Evolutionary conservation across 345 rosid genomes (phyloP), one percentile per base, ranked within the genome.

Genomic region (Eucalyptus paniculata): DNA sequence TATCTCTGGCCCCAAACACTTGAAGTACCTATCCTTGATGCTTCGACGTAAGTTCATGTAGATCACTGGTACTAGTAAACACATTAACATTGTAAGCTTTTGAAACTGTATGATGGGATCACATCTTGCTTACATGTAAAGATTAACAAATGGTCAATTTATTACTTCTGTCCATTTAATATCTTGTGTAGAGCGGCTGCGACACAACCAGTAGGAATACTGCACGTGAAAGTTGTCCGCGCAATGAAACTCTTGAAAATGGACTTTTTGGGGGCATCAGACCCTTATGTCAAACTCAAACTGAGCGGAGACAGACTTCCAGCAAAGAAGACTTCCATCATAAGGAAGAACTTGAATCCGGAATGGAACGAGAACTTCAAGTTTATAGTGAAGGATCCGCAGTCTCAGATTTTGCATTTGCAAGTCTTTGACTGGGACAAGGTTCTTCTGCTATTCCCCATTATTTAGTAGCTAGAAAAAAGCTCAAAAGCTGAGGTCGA

Each of bases 311-410:
- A 95, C 83, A 93, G 88, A 88, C 91, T 94, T 86, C 91, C 95
- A 9, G 87, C 91, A 15, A 95, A 93, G 91, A 94, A 89, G 90
- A 94, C 94, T 47, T 82, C 92, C 44, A 45, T 94, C 58, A 93
- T 92, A 88, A 89, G 89, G 89, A 95, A 89, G 86, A 94, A 91
- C 90, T 90, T 95, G 88, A 94, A 92, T 65, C 95, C 95, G 15
- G 92, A 91, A 83, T 95, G 95, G 94, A 95, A 95, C 12, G 96
- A 95, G 89, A 85, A 80, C 86, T 95, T 95, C 89, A 94, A 94
- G 89, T 88, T 95, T 37, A 50, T 88, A 16, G 93, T 93, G 67
- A 95, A 93, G 89, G 96, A 95, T 81, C 95, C 92, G 1, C 19
- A 88, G 23, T 89, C 93, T 91, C 95, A 94, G 91, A 90, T 90